Conservation (phyloP, 176 grass and related monocot genomes). For the Phoenix roebelenii region DNA sequence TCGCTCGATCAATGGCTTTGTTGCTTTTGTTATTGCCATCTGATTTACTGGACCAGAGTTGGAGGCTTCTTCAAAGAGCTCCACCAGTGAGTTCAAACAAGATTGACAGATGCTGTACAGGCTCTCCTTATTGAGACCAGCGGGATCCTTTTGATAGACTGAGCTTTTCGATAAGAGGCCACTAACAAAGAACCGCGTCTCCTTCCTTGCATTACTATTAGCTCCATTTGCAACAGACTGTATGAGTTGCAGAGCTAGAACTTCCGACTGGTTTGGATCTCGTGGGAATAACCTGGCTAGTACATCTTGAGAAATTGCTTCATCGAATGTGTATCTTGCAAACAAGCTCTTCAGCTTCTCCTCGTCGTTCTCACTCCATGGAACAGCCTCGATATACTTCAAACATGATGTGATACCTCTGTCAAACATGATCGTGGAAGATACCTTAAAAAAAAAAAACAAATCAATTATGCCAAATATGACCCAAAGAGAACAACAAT, state of each 20-base stretch:
- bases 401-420: constrained; percentile 77
- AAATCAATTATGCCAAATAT: neutral
- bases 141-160: constrained; percentile 69
- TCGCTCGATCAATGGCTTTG: constrained; percentile 57
- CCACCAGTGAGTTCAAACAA: constrained; percentile 46
- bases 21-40: neutral
- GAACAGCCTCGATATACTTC: constrained; percentile 78
- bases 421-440: constrained; percentile 61
- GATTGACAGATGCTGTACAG: constrained; percentile 57
- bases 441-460: constrained; percentile 48
- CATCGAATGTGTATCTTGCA: constrained; percentile 45
- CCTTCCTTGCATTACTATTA: constrained; percentile 61
- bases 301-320: constrained; percentile 47
- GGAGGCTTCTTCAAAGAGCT: constrained; percentile 41
- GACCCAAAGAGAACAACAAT: neutral
- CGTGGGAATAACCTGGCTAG: constrained; percentile 43
- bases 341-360: constrained; percentile 65
- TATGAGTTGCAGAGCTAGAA: constrained; percentile 54
- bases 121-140: constrained; percentile 41
- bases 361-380: constrained; percentile 81
- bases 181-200: constrained; percentile 71
- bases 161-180: constrained; percentile 75
- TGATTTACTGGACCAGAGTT: neutral
- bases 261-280: constrained; percentile 23
- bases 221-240: constrained; percentile 48